Percentiles rank a stretch among this genome's conserved stretches.
These are phyloP conservation scores for Nakazawaea sp. DNA, from an alignment of 805 yeast genomes.

Conservation along the genomic window DNA sequence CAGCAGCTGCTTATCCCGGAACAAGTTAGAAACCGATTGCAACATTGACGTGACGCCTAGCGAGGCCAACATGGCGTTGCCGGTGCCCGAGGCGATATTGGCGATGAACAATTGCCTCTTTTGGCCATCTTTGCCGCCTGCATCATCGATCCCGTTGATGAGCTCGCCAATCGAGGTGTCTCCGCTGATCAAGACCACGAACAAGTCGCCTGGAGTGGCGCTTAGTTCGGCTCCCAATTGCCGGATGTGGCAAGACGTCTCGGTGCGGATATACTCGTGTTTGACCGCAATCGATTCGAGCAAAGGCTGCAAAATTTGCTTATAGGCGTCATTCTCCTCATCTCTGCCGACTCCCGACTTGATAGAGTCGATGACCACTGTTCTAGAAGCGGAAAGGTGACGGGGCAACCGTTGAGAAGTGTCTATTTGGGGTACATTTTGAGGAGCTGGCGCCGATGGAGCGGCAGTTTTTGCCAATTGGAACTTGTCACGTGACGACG, in stretches of 20 bases:
- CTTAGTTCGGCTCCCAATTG: slow-evolving; percentile 29
- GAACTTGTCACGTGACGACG: too few species aligned
- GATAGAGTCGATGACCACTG: slow-evolving; percentile 38
- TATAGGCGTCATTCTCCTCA: slow-evolving; percentile 29
- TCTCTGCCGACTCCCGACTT: slow-evolving; percentile 39
- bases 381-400: too few species aligned
- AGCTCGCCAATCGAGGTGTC: slow-evolving; percentile 83
- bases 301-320: slow-evolving; percentile 38
- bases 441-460: too few species aligned
- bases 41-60: slow-evolving; percentile 32
- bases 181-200: slow-evolving; percentile 68
- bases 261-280: slow-evolving; percentile 38
- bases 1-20: slow-evolving; percentile 23
- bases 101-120: slow-evolving; percentile 17
- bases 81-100: slow-evolving; percentile 75
- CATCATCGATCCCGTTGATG: slow-evolving; percentile 46
- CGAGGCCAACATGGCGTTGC: slow-evolving; percentile 73
- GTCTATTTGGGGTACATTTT: neutral
- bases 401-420: too few species aligned
- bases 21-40: slow-evolving; percentile 27
- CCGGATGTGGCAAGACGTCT: slow-evolving; percentile 27
- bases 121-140: slow-evolving; percentile 10
- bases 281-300: slow-evolving; percentile 28
- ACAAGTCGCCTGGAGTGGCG: slow-evolving; percentile 17
- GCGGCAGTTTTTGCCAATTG: too few species aligned